Base-by-base conservation (phyloP, 2,329 filamentous ascomycete genomes). In the Colletotrichum sp. region DNA sequence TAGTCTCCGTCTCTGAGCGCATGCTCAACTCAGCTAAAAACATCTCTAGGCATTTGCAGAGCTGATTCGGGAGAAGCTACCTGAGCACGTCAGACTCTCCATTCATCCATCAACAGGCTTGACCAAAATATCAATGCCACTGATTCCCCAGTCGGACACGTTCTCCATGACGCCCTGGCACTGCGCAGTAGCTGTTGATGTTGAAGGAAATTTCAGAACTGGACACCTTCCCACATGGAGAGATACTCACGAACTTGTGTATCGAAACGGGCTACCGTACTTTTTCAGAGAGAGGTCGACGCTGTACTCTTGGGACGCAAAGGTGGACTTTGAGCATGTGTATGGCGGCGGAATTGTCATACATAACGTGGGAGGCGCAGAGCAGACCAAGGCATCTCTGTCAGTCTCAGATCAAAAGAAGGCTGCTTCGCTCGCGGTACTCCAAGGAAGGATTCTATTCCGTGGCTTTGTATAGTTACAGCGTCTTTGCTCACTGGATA, bases 401-500 rank as follows among this genome's bases (percentile, higher is more conserved):
- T 48, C 44, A 22, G 44, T 48, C 5, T 48, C 44, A 13, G 44
- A 48, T 48, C 19, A n/a, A 22, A 48, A 22, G 44, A 48, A 22
- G 19, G 44, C 44, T 22, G 44, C n/a, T 12, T 48, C 44, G 3
- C 44, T 48, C 44, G 44, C 44, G 1, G 44, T 48, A 0, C 44
- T 52, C 11, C 44, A 52, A 52, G 44, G 44, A 0, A 22, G n/a
- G n/a, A 52, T 52, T 22, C n/a, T 52, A 12, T 52, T 52, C 22
- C n/a, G n/a, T 22, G 44, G 44, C 11, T 52, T 52, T 22, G 6
- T 52, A 52, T 52, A 22, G 44, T 4, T 22, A 52, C 44, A 22
- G 12, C 0, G 0, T 8, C 13, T 1, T 52, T 13, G 6, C n/a
- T 22, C 12, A 52, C n/a, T 13, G 11, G 3, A 7, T 48, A 11